These are phyloP conservation scores for Talaromyces proteolyticus DNA, from an alignment of 495 filamentous ascomycete species.

Conservation along the genomic window DNA sequence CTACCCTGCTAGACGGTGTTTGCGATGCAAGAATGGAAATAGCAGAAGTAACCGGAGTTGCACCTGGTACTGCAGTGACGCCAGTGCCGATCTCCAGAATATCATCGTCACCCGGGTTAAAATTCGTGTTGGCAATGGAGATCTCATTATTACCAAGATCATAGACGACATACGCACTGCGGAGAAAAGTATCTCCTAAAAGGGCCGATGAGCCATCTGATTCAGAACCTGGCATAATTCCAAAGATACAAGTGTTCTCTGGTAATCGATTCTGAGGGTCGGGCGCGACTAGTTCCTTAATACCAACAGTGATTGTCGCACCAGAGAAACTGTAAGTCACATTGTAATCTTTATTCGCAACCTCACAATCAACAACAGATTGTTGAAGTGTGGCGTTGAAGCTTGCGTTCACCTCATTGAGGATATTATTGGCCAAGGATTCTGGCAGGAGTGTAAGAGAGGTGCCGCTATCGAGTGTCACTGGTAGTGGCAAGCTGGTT, in stretches of 20 bases:
- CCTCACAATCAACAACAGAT: conserved; percentile 58
- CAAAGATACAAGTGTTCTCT: conserved; percentile 51
- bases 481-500: conserved; percentile 52
- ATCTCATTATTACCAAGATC: conserved; percentile 79
- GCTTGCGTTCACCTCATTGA: conserved; percentile 53
- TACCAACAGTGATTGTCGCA: conserved; percentile 17
- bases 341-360: conserved; percentile 42
- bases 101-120: conserved; percentile 56
- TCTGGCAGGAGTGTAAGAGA: conserved; percentile 71
- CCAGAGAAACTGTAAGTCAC: conserved; percentile 62
- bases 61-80: no score
- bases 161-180: conserved; percentile 83
- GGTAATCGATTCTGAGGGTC: conserved; percentile 6
- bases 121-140: conserved; percentile 66
- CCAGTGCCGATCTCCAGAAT: conserved; percentile 66
- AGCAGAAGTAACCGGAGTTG: no score
- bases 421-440: conserved; percentile 52
- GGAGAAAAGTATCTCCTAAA: conserved; percentile 89
- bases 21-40: no score
- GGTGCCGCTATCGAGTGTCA: conserved; percentile 75
- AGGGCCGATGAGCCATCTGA: no score
- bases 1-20: no score
- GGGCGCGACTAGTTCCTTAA: conserved; percentile 18
- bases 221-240: conserved; percentile 61
- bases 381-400: conserved; percentile 37